These are phyloP conservation scores for Lecanosticta acicola DNA, from an alignment of 2,329 filamentous ascomycete genomes.

Conservation along the genomic window DNA sequence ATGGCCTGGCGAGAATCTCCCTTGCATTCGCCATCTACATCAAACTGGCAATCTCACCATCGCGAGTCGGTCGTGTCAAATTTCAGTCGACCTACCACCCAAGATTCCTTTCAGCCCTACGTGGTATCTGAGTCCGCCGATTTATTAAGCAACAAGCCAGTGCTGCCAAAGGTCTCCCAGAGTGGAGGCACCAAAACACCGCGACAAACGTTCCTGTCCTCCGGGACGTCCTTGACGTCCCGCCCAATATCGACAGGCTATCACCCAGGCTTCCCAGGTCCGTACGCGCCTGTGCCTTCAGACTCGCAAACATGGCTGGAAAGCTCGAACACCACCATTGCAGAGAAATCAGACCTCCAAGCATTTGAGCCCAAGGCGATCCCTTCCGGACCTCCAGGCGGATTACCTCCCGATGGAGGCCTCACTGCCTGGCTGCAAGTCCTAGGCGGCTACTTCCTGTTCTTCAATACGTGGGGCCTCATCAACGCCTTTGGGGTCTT, in stretches of 20 bases:
- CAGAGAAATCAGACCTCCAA: slow-evolving; percentile 4
- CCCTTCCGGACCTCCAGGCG: slow-evolving; percentile 25
- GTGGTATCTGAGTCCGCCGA: slow-evolving; percentile 15
- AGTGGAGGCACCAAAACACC: slow-evolving; percentile 9
- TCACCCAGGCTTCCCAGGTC: slow-evolving; percentile 19
- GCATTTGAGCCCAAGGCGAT: slow-evolving; percentile 4
- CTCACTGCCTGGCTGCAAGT: slow-evolving; percentile 45
- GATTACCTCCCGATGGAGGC: slow-evolving; percentile 40
- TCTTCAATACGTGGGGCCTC: slow-evolving; percentile 48
- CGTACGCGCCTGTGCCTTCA: background rate
- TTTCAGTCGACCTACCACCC: slow-evolving; percentile 9
- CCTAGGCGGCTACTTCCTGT: slow-evolving; percentile 42
- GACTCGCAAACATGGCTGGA: background rate
- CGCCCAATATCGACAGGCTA: slow-evolving; percentile 13
- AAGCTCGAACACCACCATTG: slow-evolving; percentile 1
- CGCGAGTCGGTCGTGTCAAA: slow-evolving; percentile 3
- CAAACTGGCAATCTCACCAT: slow-evolving; percentile 15
- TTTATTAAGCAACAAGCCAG: slow-evolving; percentile 14
- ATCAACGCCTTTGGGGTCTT: slow-evolving; percentile 50
- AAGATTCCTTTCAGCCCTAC: slow-evolving; percentile 14
- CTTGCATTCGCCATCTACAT: slow-evolving; percentile 18
- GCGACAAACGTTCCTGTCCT: slow-evolving; percentile 11
- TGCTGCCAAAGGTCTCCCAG: no score
- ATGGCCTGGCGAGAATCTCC: slow-evolving; percentile 17
- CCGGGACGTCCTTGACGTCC: background rate